Percentiles rank a stretch among this genome's conserved stretches.
These are phyloP conservation scores for Cutaneotrichosporon mucoides DNA, from an alignment of 1,284 basidiomycete genomes.

Conservation along the genomic window DNA sequence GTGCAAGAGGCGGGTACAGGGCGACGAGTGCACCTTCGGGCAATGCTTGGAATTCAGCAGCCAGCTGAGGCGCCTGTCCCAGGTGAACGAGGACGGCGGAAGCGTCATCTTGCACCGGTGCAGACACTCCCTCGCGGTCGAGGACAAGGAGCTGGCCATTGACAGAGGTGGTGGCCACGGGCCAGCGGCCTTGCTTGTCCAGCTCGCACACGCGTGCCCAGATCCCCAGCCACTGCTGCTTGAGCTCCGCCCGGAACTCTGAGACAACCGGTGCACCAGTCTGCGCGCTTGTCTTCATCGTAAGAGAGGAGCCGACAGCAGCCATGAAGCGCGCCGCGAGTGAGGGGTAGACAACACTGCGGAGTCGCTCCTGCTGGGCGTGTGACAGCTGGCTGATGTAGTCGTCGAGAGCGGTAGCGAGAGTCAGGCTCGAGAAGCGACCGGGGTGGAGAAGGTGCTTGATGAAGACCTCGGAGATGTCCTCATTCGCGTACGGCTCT, in stretches of 20 bases:
- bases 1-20: constrained; percentile 27
- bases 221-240: constrained; percentile 89
- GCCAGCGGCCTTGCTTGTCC: constrained; percentile 78
- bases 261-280: constrained; percentile 74
- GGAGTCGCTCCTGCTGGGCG: constrained; percentile 17
- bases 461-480: constrained; percentile 66
- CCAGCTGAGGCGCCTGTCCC: constrained; percentile 15
- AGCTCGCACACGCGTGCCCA: constrained; percentile 80
- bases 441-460: constrained; percentile 78
- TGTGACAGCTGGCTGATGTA: constrained; percentile 63
- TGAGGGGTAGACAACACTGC: constrained; percentile 55
- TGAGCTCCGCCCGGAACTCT: constrained; percentile 75
- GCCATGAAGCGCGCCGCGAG: constrained; percentile 71
- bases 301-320: constrained; percentile 80
- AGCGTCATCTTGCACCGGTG: constrained; percentile 62
- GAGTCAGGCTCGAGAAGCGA: constrained; percentile 73
- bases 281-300: constrained; percentile 64
- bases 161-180: constrained; percentile 51
- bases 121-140: constrained; percentile 70
- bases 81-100: constrained; percentile 55
- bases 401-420: constrained; percentile 72
- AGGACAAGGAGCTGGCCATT: constrained; percentile 57
- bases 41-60: constrained; percentile 23
- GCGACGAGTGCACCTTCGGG: constrained; percentile 25
- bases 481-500: constrained; percentile 34